Evolutionary conservation across 1,139 yeast genomes (phyloP).

Genomic region (Candida albicans): DNA sequence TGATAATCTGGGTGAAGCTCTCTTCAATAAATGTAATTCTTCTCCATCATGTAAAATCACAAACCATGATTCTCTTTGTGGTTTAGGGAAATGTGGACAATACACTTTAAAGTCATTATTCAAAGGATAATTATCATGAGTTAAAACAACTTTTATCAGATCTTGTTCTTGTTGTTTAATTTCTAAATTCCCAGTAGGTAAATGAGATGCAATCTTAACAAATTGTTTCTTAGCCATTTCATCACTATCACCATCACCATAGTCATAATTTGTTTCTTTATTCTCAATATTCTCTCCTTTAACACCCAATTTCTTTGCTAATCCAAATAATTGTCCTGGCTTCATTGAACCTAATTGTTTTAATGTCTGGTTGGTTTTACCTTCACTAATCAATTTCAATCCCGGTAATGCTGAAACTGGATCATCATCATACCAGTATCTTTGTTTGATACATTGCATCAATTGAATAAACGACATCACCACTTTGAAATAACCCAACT

Average conservation of each 20-base stretch:
- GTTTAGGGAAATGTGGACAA: constrained; percentile 82
- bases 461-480: constrained; percentile 61
- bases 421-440: constrained; percentile 80
- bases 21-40: constrained; percentile 60
- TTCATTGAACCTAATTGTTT: constrained; percentile 17
- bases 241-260: constrained; percentile 10
- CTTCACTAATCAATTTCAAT: constrained; percentile 35
- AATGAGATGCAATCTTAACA: constrained; percentile 40
- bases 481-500: constrained; percentile 67
- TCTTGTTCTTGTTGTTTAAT: constrained; percentile 34
- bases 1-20: constrained; percentile 59
- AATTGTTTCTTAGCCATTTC: constrained; percentile 36
- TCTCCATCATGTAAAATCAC: constrained; percentile 56
- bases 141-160: constrained; percentile 44
- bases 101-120: constrained; percentile 64
- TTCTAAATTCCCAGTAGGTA: constrained; percentile 47
- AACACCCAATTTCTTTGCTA: constrained; percentile 41
- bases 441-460: constrained; percentile 89
- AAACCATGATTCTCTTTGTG: constrained; percentile 95
- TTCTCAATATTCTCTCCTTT: constrained; percentile 18
- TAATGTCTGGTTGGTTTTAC: constrained; percentile 12
- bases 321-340: constrained; percentile 24
- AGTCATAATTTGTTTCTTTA: constrained; percentile 1
- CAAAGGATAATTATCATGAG: constrained; percentile 55
- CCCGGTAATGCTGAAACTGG: constrained; percentile 77